A percentile compares a stretch with the other conserved stretches of the same genome.
Evolutionary conservation across 2,329 filamentous ascomycete genomes (phyloP).

Genomic region (Trichoderma atroviride): DNA sequence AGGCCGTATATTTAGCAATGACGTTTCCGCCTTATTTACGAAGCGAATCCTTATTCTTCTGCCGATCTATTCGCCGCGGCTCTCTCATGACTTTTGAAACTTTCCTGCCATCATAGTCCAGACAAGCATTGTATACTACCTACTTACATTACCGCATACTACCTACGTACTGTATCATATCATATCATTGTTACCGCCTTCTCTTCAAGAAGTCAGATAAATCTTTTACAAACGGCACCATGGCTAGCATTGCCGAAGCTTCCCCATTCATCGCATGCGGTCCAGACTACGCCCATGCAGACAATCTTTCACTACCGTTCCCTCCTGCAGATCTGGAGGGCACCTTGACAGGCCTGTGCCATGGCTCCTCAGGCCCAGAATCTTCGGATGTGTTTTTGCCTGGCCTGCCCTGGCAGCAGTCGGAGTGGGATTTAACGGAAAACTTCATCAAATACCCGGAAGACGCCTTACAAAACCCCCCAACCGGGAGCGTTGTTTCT

Average conservation of each 20-base stretch:
- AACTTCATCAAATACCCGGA: slow-evolving; percentile 12
- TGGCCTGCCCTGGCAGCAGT: background rate
- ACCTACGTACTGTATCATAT: background rate
- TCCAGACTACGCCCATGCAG: slow-evolving; percentile 20
- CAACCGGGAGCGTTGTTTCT: background rate
- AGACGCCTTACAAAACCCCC: background rate
- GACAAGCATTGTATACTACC: background rate
- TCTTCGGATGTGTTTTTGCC: background rate
- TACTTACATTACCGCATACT: background rate
- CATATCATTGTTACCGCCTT: background rate
- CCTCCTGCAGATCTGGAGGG: slow-evolving; percentile 19
- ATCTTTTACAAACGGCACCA: slow-evolving; percentile 5
- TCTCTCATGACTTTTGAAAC: background rate
- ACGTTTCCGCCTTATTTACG: slow-evolving; percentile 16
- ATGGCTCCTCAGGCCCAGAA: slow-evolving; percentile 4
- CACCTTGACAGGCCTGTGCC: slow-evolving; percentile 5
- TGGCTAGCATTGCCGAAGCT: slow-evolving; percentile 14
- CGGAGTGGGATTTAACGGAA: slow-evolving; percentile 11
- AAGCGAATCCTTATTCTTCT: background rate
- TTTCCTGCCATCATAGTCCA: background rate
- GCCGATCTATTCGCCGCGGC: background rate
- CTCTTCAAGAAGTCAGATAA: background rate
- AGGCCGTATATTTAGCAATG: slow-evolving; percentile 21
- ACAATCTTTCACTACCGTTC: slow-evolving; percentile 1
- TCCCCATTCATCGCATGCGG: slow-evolving; percentile 8